Conservation (phyloP, 495 filamentous ascomycete species). For the Geoglossum glabrum region DNA sequence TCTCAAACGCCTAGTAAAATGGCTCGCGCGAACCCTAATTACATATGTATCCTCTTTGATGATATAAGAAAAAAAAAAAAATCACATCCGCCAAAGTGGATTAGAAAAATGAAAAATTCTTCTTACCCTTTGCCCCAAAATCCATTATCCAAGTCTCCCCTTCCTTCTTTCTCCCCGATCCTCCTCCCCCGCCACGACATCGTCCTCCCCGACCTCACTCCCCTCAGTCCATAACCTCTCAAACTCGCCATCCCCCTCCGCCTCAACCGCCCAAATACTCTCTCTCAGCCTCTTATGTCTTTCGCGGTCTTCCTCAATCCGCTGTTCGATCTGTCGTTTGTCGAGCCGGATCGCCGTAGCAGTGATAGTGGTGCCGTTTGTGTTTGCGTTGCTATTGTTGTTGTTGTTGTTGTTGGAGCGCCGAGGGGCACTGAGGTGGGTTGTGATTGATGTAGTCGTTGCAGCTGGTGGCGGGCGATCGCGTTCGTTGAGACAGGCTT, state of each 20-base stretch:
- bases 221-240: conserved; percentile 60
- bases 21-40: no score
- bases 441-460: conserved; percentile 8
- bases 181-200: conserved; percentile 48
- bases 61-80: no score
- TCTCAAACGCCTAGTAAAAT: no score
- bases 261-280: conserved; percentile 67
- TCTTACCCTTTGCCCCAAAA: no score
- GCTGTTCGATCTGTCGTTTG: conserved; percentile 75
- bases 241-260: conserved; percentile 39
- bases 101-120: no score
- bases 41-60: no score
- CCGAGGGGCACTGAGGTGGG: not conserved
- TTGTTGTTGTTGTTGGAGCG: conserved; percentile 9
- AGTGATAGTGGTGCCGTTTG: not conserved
- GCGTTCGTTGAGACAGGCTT: conserved; percentile 56
- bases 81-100: no score
- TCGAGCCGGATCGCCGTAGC: conserved; percentile 32
- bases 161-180: conserved; percentile 40
- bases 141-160: not conserved
- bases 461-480: conserved; percentile 23
- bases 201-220: conserved; percentile 70
- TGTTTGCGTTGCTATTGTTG: conserved; percentile 7
- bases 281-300: conserved; percentile 80
- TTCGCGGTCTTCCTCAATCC: conserved; percentile 93